A percentile compares a stretch with the other conserved stretches of the same genome.
phyloP scores from a whole-genome alignment of 345 rosid species.

The Gynandropsis gynandra region DNA sequence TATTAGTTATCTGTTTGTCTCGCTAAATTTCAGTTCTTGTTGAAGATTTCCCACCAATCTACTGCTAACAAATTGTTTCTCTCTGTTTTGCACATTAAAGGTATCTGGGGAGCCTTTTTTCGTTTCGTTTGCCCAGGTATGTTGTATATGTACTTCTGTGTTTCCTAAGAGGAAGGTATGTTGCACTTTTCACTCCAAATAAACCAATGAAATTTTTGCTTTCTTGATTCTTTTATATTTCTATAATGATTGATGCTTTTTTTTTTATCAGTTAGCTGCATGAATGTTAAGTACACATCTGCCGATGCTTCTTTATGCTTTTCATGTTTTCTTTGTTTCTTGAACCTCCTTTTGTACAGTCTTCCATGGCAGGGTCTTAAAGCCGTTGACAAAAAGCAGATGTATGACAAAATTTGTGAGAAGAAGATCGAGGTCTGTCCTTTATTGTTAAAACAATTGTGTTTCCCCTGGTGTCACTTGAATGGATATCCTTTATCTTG shows the following conservation, averaged over 20 bases:
- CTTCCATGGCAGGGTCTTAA: conserved; percentile 95
- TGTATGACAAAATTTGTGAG: conserved; percentile 81
- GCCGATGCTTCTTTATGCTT: too few relatives aligned
- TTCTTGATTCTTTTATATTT: too few relatives aligned
- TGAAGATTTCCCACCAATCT: background rate
- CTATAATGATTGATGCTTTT: background rate
- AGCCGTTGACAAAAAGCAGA: conserved; percentile 82
- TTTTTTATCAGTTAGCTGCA: background rate
- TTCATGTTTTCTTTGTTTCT: conserved; percentile 11
- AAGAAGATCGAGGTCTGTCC: conserved; percentile 78
- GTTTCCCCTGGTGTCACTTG: background rate
- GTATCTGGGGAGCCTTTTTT: conserved; percentile 75
- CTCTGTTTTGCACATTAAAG: conserved; percentile 27
- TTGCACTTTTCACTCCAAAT: background rate
- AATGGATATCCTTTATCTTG: conserved; percentile 2
- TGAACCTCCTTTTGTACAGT: conserved; percentile 34
- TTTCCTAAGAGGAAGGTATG: conserved; percentile 88
- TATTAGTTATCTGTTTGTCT: background rate
- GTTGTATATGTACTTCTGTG: conserved; percentile 72
- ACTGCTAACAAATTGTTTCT: conserved; percentile 13
- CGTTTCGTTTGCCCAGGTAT: too few relatives aligned
- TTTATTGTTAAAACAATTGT: background rate
- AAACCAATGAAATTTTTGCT: too few relatives aligned
- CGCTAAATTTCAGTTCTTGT: background rate
- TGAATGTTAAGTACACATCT: too few relatives aligned